Evolutionary conservation across 2,329 filamentous ascomycete species (phyloP).

Genomic region (Cercospora nicotianae): DNA sequence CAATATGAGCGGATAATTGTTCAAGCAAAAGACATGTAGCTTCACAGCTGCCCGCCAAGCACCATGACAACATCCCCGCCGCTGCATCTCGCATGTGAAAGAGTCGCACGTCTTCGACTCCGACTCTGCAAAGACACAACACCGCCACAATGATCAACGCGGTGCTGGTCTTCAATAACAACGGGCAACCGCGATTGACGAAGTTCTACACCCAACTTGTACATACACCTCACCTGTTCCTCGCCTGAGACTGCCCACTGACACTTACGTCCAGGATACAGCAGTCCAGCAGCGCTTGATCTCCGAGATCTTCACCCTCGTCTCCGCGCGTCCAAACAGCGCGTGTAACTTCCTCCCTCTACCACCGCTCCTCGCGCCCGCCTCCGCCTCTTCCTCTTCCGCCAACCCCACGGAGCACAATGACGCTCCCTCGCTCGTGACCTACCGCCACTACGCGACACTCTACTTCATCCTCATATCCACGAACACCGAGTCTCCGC

Average conservation of each 20-base stretch:
- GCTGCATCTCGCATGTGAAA: not conserved
- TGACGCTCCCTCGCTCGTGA: constrained; percentile 91
- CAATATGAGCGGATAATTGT: not conserved
- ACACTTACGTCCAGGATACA: constrained; percentile 64
- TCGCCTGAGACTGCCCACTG: not conserved
- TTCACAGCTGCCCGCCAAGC: not conserved
- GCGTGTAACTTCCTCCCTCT: constrained; percentile 94
- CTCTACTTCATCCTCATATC: constrained; percentile 98
- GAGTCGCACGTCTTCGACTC: not conserved
- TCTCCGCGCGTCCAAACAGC: constrained; percentile 84
- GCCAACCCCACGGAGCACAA: constrained; percentile 60
- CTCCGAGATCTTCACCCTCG: constrained; percentile 93
- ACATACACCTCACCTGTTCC: not conserved
- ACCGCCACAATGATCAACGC: constrained; percentile 82
- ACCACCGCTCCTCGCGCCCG: constrained; percentile 34
- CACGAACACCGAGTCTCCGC: constrained; percentile 91
- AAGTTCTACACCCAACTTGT: constrained; percentile 99
- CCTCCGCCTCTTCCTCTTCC: constrained; percentile 36
- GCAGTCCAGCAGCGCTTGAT: constrained; percentile 96
- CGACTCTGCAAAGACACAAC: not conserved
- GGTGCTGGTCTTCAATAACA: constrained; percentile 97
- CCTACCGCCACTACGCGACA: constrained; percentile 96
- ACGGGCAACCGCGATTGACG: constrained; percentile 91
- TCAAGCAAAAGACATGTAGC: not conserved
- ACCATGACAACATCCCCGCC: not conserved